Evolutionary conservation across 176 grass and related monocot species (phyloP), one percentile per base, ranked within the genome.

Genomic region (Chrysopogon serrulatus): DNA sequence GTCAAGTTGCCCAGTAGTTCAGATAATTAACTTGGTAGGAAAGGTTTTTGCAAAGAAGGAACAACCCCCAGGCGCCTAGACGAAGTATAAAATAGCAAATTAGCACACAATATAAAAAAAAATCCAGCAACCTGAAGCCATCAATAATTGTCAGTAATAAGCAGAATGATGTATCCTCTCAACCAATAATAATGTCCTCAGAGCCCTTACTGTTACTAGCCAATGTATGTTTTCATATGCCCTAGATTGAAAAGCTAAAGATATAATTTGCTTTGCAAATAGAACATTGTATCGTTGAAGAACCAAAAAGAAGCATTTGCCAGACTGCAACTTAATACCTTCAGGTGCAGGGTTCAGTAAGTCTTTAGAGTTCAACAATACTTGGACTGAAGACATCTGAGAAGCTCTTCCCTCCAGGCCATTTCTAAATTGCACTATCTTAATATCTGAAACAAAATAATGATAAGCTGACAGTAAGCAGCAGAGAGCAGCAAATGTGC

Each of bases 391-490:
- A 53, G 87, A 94, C 14, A 87, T 67, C 40, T 91, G 87, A 40
- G 85, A 71, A 67, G 89, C 82, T 65, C 86, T 91, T 65, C 86
- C 92, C 73, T 94, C 89, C 77, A 91, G 42, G 2, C 73, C 71
- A 89, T 87, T 89, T 76, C 87, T 87, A 51, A 89, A 91, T 49
- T 89, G 85, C 33, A 91, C 73, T 47, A 94, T 89, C 61, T 91
- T 91, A 68, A 94, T 86, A 89, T 91, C 89, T 94, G 79, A 75
- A 89, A 78, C 16, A 79, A 79, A 24, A 42, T 18, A 79, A 79
- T 2, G 12, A 79, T 5, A 47, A 49, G 12, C 33, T 14, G 24
- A 24, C 31, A 6, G 6, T 85, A 15, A 81, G 62, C 37, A 42
- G 39, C 17, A 17, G 37, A 21, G 8, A 68, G 36, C 1, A 45